phyloP scores from a whole-genome alignment of 1,284 basidiomycete genomes.

The Rhodotorula sp. region DNA sequence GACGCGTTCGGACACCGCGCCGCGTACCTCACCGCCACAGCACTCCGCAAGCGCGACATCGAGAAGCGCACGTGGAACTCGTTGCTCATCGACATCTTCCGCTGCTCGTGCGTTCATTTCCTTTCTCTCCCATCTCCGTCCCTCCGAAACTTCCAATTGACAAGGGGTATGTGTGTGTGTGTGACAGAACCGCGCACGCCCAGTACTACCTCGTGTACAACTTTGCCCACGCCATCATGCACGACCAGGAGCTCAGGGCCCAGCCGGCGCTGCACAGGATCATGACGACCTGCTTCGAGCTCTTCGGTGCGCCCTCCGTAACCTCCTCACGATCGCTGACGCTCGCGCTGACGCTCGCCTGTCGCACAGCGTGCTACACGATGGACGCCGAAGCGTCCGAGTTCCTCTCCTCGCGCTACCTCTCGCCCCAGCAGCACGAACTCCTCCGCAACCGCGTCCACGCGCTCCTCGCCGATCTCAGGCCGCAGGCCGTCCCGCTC shows the following conservation, averaged over 20 bases:
- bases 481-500: slow-evolving; percentile 47
- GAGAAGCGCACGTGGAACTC: slow-evolving; percentile 50
- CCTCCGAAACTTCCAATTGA: not conserved
- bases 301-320: slow-evolving; percentile 35
- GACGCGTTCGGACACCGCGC: slow-evolving; percentile 51
- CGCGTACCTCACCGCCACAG: slow-evolving; percentile 49
- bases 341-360: not conserved
- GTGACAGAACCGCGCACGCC: slow-evolving; percentile 42
- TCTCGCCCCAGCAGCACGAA: slow-evolving; percentile 48
- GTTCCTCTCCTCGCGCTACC: slow-evolving; percentile 51
- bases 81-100: slow-evolving; percentile 50
- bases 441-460: slow-evolving; percentile 47
- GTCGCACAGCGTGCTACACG: slow-evolving; percentile 32
- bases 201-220: slow-evolving; percentile 49
- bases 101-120: slow-evolving; percentile 44
- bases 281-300: slow-evolving; percentile 48
- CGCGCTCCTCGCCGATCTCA: slow-evolving; percentile 47
- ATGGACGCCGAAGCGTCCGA: slow-evolving; percentile 46
- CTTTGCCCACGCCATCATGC: slow-evolving; percentile 50
- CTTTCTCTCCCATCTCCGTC: not conserved
- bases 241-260: slow-evolving; percentile 48
- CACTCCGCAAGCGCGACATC: slow-evolving; percentile 49
- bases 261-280: slow-evolving; percentile 49
- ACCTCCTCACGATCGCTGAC: not conserved
- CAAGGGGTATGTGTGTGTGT: too few species aligned